Evolutionary conservation across 148 eudicot genomes (phyloP).

Genomic region (Chenopodium quinoa): DNA sequence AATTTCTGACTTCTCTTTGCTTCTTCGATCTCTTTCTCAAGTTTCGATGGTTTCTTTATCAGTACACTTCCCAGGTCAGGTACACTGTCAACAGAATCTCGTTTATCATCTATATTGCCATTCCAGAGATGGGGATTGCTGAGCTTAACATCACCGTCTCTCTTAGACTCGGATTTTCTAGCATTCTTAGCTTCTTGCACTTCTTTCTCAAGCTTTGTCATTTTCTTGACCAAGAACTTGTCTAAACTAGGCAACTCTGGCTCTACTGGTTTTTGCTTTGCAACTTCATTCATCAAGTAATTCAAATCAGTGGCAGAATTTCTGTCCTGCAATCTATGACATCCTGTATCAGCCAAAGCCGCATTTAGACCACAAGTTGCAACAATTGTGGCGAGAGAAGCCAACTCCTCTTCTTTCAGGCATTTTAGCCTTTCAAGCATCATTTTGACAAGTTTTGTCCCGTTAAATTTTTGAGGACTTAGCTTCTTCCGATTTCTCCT

Average conservation of each 20-base stretch:
- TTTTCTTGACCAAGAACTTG: slow-evolving; percentile 68
- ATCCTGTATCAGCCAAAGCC: slow-evolving; percentile 57
- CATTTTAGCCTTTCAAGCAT: slow-evolving; percentile 79
- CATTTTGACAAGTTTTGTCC: slow-evolving; percentile 54
- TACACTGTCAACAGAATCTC: slow-evolving; percentile 19
- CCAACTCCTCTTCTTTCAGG: slow-evolving; percentile 82
- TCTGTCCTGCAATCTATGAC: slow-evolving; percentile 22
- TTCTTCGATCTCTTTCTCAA: slow-evolving; percentile 61
- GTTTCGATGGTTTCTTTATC: slow-evolving; percentile 56
- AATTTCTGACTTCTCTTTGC: slow-evolving; percentile 38
- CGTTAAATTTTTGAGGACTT: slow-evolving; percentile 47
- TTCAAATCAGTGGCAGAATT: slow-evolving; percentile 20
- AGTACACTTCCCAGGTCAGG: slow-evolving; percentile 47
- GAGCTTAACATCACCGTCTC: not conserved
- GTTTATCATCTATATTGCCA: not conserved
- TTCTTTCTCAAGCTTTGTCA: slow-evolving; percentile 82
- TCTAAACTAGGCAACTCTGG: slow-evolving; percentile 67
- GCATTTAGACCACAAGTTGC: slow-evolving; percentile 95
- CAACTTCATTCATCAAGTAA: slow-evolving; percentile 22
- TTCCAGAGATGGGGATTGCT: not conserved
- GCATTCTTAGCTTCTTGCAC: slow-evolving; percentile 74
- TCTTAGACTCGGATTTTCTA: slow-evolving; percentile 40
- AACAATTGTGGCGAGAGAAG: slow-evolving; percentile 87
- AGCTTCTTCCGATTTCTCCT: slow-evolving; percentile 38
- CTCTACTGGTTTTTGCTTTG: slow-evolving; percentile 39